Base-by-base conservation (phyloP, 148 eudicot species). In the Mesembryanthemum crystallinum region DNA sequence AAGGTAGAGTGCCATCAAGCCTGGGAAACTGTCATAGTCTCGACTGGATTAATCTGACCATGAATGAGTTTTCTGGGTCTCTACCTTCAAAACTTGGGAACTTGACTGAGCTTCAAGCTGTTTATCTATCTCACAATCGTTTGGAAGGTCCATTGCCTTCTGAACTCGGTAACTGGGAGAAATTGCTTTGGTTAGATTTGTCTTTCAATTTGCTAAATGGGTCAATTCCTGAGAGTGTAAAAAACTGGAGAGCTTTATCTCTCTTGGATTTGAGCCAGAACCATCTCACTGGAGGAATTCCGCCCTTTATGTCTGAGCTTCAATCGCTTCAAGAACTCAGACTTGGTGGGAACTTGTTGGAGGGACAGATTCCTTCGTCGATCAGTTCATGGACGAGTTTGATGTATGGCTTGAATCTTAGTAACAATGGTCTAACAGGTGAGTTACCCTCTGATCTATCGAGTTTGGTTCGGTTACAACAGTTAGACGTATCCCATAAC, bases 131-230 rank as follows among this genome's bases (percentile, higher is more conserved):
- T 63, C 82, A 76, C 52, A 93, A 93, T 74, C 74, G 59, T 75
- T 73, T 93, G 47, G 76, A 82, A 82, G 96, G 98, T 28, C 66
- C 77, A 5, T 60, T 90, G 85, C 93, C 98, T 52, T 82, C 78
- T 64, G 82, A 89, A 49, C 65, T 93, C 35, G 74, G 87, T 17
- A 82, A 73, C 28, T 92, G 93, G 64, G 67, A 58, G 17, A 82
- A 76, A 52, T 63, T 92, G 29, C 80, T 80, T 29, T 4, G 52
- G 39, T 59, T 92, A 30, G 90, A 89, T 71, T 37, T 84, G 73
- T 82, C 90, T 71, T 80, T 74, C 79, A 92, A 92, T 76, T 72
- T 58, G 43, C 73, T 90, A 58, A 88, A 82, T 65, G 93, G 96
- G 1, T 81, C 88, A 4, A 83, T 90, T 51, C 90, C 93, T 15